Evolutionary conservation across 768 basidiomycete genomes (phyloP).

Genomic region (Termitomyces bulborhizus): DNA sequence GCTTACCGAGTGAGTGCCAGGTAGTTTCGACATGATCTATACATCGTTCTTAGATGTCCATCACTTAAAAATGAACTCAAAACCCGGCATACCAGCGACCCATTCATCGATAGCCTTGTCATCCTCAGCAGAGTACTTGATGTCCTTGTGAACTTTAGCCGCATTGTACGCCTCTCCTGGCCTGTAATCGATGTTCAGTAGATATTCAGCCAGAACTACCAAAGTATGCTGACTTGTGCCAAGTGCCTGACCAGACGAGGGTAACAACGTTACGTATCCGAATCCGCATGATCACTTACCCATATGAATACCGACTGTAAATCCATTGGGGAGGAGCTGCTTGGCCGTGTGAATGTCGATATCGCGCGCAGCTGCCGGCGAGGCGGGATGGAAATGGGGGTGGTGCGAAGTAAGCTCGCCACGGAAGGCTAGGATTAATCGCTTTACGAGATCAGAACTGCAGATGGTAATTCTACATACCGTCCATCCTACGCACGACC

Average conservation of each 20-base stretch:
- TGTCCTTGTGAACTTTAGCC: slow-evolving; percentile 53
- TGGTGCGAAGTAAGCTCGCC: slow-evolving; percentile 70
- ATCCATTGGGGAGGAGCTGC: slow-evolving; percentile 49
- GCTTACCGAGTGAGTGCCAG: slow-evolving; percentile 62
- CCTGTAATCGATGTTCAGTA: slow-evolving; percentile 13
- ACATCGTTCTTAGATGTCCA: background rate
- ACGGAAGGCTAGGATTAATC: slow-evolving; percentile 44
- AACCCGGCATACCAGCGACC: slow-evolving; percentile 36
- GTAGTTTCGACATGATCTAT: slow-evolving; percentile 71
- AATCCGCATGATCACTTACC: slow-evolving; percentile 23
- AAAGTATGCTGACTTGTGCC: slow-evolving; percentile 35
- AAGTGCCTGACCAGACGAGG: slow-evolving; percentile 30
- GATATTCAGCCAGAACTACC: background rate
- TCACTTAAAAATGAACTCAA: background rate
- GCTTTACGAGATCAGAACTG: background rate
- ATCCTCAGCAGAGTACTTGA: slow-evolving; percentile 62
- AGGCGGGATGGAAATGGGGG: slow-evolving; percentile 68
- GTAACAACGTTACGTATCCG: background rate
- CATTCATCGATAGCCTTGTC: slow-evolving; percentile 70
- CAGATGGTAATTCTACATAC: slow-evolving; percentile 22
- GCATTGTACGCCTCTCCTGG: slow-evolving; percentile 50
- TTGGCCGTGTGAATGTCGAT: slow-evolving; percentile 67
- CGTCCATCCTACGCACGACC: slow-evolving; percentile 66
- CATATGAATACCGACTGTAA: slow-evolving; percentile 72
- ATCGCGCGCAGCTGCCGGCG: slow-evolving; percentile 51